Evolutionary conservation across 2,329 filamentous ascomycete genomes (phyloP), one percentile per base, ranked within the genome.

Genomic region (Diaporthe citri): DNA sequence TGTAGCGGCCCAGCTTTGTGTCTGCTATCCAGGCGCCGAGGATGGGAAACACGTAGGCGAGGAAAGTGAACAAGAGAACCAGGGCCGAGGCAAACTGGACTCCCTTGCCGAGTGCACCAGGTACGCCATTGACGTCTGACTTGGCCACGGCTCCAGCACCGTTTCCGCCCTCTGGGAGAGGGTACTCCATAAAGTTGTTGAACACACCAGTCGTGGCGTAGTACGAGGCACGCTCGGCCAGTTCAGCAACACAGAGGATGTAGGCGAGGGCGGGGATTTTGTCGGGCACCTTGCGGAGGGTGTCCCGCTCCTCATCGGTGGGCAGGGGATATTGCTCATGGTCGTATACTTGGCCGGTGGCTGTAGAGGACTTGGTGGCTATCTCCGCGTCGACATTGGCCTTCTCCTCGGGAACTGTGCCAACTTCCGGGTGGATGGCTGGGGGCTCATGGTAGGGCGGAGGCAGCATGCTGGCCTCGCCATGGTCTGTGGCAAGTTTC

Each of bases 1-100:
- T 88, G 84, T 91, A 94, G 70, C 92, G 90, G 56, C 93, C 93
- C 74, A 90, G 86, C 79, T 91, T 91, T 75, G 91, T 88, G 82
- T 94, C 93, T 10, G 92, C 91, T 36, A 90, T 79, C 78, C 86
- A 90, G 15, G 87, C 90, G 77, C 89, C 89, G 31, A 87, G 78
- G 36, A 88, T 85, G 0, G 87, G 87, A 13, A 88, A 79, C 20
- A 87, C 78, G 77, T 89, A 90, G 15, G 87, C 84, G 48, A 89
- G 78, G 75, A 90, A 88, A 4, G 80, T 84, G 80, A 85, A 88
- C 51, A 85, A 82, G 36, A 88, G 83, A 2, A 81, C 81, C 25
- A 88, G 81, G 3, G 86, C 87, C 6, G 85, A 86, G 12, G 87
- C 82, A 7, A 85, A 84, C 74, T 88, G 85, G 0, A 87, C 81